phyloP scores from a whole-genome alignment of 257 asterid genomes.

The Avicennia marina region DNA sequence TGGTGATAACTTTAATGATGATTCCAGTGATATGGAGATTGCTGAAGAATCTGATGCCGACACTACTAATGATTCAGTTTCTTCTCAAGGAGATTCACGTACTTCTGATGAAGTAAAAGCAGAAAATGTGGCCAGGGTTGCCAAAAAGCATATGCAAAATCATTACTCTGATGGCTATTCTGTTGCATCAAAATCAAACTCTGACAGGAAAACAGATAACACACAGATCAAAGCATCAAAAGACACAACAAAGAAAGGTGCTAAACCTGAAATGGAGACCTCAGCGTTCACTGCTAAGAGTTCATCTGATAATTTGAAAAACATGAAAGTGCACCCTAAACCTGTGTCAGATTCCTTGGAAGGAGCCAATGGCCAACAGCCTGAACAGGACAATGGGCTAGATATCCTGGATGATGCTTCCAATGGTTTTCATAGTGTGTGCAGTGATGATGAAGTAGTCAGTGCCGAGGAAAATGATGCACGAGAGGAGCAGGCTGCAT shows the following conservation, averaged over 20 bases:
- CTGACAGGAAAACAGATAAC: slow-evolving; percentile 32
- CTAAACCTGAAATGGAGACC: slow-evolving; percentile 31
- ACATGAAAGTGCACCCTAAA: slow-evolving; percentile 67
- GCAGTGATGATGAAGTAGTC: slow-evolving; percentile 52
- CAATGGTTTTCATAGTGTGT: slow-evolving; percentile 32
- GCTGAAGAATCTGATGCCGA: slow-evolving; percentile 78
- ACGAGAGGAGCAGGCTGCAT: slow-evolving; percentile 33
- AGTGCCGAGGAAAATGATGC: slow-evolving; percentile 26
- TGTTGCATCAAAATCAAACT: slow-evolving; percentile 31
- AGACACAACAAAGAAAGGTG: slow-evolving; percentile 31
- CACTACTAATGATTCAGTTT: slow-evolving; percentile 59
- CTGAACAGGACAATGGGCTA: slow-evolving; percentile 41
- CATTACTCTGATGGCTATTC: slow-evolving; percentile 28
- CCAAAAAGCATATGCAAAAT: slow-evolving; percentile 20
- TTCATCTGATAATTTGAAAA: slow-evolving; percentile 40
- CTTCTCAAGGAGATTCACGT: slow-evolving; percentile 61
- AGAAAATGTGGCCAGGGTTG: slow-evolving; percentile 28
- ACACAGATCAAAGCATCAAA: slow-evolving; percentile 29
- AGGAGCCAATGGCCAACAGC: slow-evolving; percentile 35
- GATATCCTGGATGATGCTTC: slow-evolving; percentile 49
- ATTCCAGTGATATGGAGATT: slow-evolving; percentile 52
- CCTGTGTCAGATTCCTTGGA: slow-evolving; percentile 52
- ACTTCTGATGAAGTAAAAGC: slow-evolving; percentile 54
- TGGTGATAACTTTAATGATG: slow-evolving; percentile 31
- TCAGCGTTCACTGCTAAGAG: slow-evolving; percentile 28